phyloP scores from a whole-genome alignment of 495 filamentous ascomycete species.

The Astrothelium macrocarpum region DNA sequence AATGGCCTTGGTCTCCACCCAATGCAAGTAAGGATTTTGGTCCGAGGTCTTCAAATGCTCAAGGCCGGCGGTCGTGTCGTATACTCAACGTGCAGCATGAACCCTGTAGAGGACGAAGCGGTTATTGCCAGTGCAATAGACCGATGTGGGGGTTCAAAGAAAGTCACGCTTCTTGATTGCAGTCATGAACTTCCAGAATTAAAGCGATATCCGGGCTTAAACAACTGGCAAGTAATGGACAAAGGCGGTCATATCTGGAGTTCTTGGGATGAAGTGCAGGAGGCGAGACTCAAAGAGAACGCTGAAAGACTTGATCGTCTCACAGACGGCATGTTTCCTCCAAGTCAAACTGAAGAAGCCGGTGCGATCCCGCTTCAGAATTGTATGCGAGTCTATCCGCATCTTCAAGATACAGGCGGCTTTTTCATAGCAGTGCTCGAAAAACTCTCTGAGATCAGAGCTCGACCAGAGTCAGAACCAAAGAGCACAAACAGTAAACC shows the following conservation, averaged over 20 bases:
- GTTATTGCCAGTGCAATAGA: constrained; percentile 78
- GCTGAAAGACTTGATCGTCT: constrained; percentile 53
- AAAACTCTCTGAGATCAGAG: constrained; percentile 79
- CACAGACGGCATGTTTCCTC: constrained; percentile 74
- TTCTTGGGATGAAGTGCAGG: constrained; percentile 64
- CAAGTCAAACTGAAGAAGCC: constrained; percentile 33
- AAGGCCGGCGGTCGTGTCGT: constrained; percentile 90
- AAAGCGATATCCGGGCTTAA: constrained; percentile 63
- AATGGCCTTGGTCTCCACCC: constrained; percentile 76
- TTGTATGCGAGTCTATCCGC: constrained; percentile 88
- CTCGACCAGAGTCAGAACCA: constrained; percentile 60
- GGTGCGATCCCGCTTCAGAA: constrained; percentile 65
- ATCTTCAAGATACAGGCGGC: constrained; percentile 88
- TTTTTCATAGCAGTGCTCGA: constrained; percentile 96
- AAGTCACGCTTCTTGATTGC: constrained; percentile 76
- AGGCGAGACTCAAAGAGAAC: constrained; percentile 45
- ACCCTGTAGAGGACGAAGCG: constrained; percentile 95
- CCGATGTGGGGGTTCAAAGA: constrained; percentile 73
- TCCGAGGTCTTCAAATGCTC: constrained; percentile 90
- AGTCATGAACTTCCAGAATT: constrained; percentile 63
- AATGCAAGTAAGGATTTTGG: constrained; percentile 79
- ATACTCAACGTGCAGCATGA: constrained; percentile 97
- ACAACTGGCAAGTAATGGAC: constrained; percentile 80
- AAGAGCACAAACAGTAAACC: constrained; percentile 45
- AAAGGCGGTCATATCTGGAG: constrained; percentile 65